Evolutionary conservation across 2,329 filamentous ascomycete species (phyloP).

Genomic region (Aspergillus glaucus): DNA sequence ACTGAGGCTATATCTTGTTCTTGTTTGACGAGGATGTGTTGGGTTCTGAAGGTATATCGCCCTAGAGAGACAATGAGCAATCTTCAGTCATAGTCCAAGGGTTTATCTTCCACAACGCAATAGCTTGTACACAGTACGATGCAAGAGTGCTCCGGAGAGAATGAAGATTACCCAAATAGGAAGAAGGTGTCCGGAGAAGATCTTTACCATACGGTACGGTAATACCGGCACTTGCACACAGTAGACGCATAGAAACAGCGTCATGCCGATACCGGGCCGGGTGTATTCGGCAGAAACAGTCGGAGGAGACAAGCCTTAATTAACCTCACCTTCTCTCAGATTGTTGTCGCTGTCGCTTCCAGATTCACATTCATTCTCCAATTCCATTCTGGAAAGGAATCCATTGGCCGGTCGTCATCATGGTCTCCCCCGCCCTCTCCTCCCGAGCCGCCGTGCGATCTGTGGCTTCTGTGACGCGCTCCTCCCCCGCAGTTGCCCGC

Average conservation of each 20-base stretch:
- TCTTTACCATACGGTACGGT: conserved; percentile 10
- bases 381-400: too few species aligned
- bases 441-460: conserved; percentile 35
- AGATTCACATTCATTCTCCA: conserved; percentile 10
- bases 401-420: conserved; percentile 18
- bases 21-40: too few species aligned
- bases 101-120: too few species aligned
- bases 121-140: too few species aligned
- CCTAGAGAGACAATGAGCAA: too few species aligned
- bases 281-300: conserved; percentile 18
- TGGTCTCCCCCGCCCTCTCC: conserved; percentile 19
- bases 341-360: neutral
- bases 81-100: too few species aligned
- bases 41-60: too few species aligned
- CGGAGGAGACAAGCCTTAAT: conserved; percentile 5
- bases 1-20: too few species aligned
- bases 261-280: conserved; percentile 16
- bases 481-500: conserved; percentile 30
- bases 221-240: neutral
- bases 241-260: neutral
- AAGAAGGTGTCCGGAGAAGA: conserved; percentile 13
- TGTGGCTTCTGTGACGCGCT: conserved; percentile 22
- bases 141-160: too few species aligned
- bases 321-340: neutral
- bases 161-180: conserved; percentile 1